phyloP scores from a whole-genome alignment of 129 eudicot species.

The Dittrichia graveolens region DNA sequence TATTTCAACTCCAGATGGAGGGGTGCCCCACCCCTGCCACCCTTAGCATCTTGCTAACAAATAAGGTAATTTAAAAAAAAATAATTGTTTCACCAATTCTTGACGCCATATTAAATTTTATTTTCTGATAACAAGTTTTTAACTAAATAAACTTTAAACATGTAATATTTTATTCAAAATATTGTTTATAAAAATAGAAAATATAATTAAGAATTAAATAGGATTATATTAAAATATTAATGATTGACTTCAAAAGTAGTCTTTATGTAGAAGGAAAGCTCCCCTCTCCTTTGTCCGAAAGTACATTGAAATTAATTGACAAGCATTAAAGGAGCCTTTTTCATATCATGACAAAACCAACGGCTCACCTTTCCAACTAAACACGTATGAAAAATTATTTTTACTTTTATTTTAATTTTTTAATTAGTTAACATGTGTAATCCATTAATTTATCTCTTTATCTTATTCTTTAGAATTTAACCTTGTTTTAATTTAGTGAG shows the following conservation, averaged over 20 bases:
- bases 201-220: background rate
- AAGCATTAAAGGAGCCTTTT: conserved; percentile 14
- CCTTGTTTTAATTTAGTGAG: too few relatives aligned
- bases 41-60: too few relatives aligned
- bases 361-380: conserved; percentile 22
- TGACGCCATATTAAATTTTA: too few relatives aligned
- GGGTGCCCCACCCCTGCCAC: too few relatives aligned
- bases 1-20: too few relatives aligned
- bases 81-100: too few relatives aligned
- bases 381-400: background rate
- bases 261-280: conserved; percentile 36
- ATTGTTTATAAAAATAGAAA: background rate
- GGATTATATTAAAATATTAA: background rate
- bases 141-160: background rate
- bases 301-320: conserved; percentile 10
- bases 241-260: conserved; percentile 25
- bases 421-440: too few relatives aligned
- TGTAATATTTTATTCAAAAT: background rate
- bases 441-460: too few relatives aligned
- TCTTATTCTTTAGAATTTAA: too few relatives aligned
- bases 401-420: background rate
- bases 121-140: background rate
- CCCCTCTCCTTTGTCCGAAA: conserved; percentile 29
- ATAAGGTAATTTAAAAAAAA: too few relatives aligned
- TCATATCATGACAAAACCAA: conserved; percentile 16